Conservation (phyloP, 495 filamentous ascomycete genomes). For the Aspergillus heteromorphus region DNA sequence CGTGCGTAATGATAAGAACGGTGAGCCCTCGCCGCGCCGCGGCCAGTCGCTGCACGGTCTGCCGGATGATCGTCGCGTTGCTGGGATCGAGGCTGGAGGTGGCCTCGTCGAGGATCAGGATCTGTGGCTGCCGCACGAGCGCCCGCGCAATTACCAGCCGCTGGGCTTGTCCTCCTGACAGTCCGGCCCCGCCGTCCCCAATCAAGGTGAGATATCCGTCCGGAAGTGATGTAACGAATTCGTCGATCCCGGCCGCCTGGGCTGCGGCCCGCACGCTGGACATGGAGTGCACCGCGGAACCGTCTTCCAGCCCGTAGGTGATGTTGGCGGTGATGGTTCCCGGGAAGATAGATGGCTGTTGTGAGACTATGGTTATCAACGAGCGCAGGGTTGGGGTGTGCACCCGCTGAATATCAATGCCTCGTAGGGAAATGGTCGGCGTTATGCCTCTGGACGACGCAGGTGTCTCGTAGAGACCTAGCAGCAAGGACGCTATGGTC, state of each 20-base stretch:
- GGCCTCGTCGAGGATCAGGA: conserved; percentile 84
- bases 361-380: conserved; percentile 70
- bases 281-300: conserved; percentile 28
- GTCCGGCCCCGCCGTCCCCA: conserved; percentile 66
- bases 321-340: conserved; percentile 72
- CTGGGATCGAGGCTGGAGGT: conserved; percentile 74
- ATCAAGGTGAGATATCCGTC: conserved; percentile 69
- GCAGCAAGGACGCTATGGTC: conserved; percentile 71
- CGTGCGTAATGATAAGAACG: conserved; percentile 71
- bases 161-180: conserved; percentile 85
- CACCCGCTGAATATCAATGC: conserved; percentile 48
- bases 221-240: conserved; percentile 70
- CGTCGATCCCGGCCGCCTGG: conserved; percentile 65
- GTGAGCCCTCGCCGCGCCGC: conserved; percentile 32
- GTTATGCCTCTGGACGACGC: conserved; percentile 12
- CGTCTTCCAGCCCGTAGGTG: conserved; percentile 58
- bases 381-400: conserved; percentile 60
- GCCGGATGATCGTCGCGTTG: conserved; percentile 61
- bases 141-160: conserved; percentile 78
- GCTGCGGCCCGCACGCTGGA: conserved; percentile 55
- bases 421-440: conserved; percentile 50
- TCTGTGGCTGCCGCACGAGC: conserved; percentile 58
- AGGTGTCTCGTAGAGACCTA: conserved; percentile 56
- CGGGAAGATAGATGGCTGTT: conserved; percentile 73
- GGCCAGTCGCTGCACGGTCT: conserved; percentile 50